Evolutionary conservation across 139 green algal species (phyloP).

Genomic region (Nannochloris sp.): DNA sequence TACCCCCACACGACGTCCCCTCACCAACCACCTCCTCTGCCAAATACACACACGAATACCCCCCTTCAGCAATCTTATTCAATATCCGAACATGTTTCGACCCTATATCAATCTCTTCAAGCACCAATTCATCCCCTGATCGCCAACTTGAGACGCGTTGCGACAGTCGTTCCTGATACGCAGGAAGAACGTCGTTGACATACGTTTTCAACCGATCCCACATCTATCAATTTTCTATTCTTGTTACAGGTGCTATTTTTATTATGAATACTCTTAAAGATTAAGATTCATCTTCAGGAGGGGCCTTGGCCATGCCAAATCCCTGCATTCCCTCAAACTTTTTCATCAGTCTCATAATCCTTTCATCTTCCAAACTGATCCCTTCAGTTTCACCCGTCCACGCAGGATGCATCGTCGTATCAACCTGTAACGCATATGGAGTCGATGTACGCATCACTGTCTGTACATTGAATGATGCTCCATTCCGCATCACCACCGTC

Average conservation of each 20-base stretch:
- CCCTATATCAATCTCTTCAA: conserved; percentile 2
- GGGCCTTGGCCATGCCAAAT: background rate
- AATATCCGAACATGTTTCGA: conserved; percentile 18
- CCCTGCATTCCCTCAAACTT: conserved; percentile 7
- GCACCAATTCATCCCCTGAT: background rate
- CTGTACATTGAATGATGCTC: conserved; percentile 19
- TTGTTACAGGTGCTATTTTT: background rate
- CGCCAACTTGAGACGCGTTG: background rate
- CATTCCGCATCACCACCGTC: conserved; percentile 30
- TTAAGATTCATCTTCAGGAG: background rate
- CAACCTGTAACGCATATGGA: conserved; percentile 25
- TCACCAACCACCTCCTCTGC: conserved; percentile 26
- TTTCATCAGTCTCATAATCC: conserved; percentile 12
- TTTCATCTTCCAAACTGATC: conserved; percentile 21
- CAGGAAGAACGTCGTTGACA: background rate
- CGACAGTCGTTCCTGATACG: background rate
- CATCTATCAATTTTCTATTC: background rate
- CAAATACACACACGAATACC: conserved; percentile 71
- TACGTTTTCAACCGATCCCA: no score
- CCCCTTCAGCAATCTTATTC: conserved; percentile 60
- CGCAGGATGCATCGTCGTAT: conserved; percentile 25
- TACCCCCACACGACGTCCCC: background rate
- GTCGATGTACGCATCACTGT: conserved; percentile 11
- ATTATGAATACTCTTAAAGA: background rate
- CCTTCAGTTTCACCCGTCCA: conserved; percentile 26